Percentiles rank a stretch among this genome's conserved stretches.
phyloP scores from a whole-genome alignment of 495 filamentous ascomycete species.

The Pseudoneurospora amorphoporcata region DNA sequence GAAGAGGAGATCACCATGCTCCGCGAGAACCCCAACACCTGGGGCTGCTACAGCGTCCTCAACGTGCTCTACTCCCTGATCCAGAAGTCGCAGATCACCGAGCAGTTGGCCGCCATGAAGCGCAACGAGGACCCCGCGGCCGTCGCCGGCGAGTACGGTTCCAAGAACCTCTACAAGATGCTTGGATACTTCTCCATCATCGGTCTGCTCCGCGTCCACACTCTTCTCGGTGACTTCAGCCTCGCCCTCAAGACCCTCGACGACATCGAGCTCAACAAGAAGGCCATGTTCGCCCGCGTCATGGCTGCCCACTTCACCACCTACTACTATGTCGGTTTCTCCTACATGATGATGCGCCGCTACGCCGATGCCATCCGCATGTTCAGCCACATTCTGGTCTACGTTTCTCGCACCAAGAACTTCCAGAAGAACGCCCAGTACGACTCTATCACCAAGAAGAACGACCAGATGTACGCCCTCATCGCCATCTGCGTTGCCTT shows the following conservation, averaged over 20 bases:
- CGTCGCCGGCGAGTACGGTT: conserved; percentile 90
- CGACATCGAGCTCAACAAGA: conserved; percentile 99
- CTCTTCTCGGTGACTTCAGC: conserved; percentile 93
- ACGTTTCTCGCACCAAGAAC: conserved; percentile 98
- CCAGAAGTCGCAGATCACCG: conserved; percentile 92
- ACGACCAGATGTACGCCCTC: conserved; percentile 98
- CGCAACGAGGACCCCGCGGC: conserved; percentile 75
- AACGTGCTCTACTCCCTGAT: conserved; percentile 99
- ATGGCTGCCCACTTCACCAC: conserved; percentile 99
- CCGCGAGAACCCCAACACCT: conserved; percentile 93
- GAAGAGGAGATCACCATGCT: conserved; percentile 85
- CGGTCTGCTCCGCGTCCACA: conserved; percentile 91
- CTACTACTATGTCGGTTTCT: conserved; percentile 99
- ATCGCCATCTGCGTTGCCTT: conserved; percentile 98
- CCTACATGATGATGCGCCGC: conserved; percentile 99
- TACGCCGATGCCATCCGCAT: conserved; percentile 98
- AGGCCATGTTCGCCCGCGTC: conserved; percentile 98
- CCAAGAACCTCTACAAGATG: conserved; percentile 90
- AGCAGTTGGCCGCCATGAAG: conserved; percentile 92
- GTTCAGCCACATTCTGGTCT: conserved; percentile 99
- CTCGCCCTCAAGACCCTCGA: conserved; percentile 97
- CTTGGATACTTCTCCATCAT: conserved; percentile 99
- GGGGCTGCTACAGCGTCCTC: conserved; percentile 98
- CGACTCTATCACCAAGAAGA: conserved; percentile 98
- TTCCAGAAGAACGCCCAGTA: conserved; percentile 98